Evolutionary conservation across 345 rosid species (phyloP), one percentile per base, ranked within the genome.

Genomic region (Ricinus communis): DNA sequence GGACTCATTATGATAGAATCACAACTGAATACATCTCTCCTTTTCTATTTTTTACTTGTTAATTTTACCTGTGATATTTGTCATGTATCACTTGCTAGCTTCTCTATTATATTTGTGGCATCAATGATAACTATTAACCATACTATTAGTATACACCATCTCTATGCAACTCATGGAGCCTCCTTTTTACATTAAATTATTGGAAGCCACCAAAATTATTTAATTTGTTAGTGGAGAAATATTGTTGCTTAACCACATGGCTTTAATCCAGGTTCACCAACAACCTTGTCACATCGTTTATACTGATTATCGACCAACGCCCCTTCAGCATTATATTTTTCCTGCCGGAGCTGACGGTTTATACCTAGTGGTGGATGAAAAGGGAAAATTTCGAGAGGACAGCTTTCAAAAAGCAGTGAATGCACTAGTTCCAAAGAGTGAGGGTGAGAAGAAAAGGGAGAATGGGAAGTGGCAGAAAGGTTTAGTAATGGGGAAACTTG

Each of bases 271-370:
- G 99, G 97, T 95, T 62, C 99, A 95, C 81, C 82, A 74, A 55
- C 99, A 92, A 71, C 99, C 99, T 16, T 95, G 99, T 76, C 97
- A 92, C 82, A 95, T 95, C 76, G 97, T 95, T 56, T 95, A 95
- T 82, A 95, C 99, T 7, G 99, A 95, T 81, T 95, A 95, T 85
- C 90, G 98, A 52, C 99, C 99, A 66, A 95, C 99, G 57, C 99
- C 99, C 19, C 97, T 95, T 78, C 97, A 90, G 80, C 99, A 95
- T 77, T 95, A 95, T 74, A 74, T 95, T 68, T 95, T 92, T 73
- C 99, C 98, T 76, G 84, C 98, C 15, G 98, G 99, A 68, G 93
- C 96, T 56, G 92, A 81, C 72, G 99, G 99, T 65, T 85, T 92
- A 41, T 95, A 87, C 81, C 77, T 95, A 81, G 97, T 89, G 65